Base-by-base conservation (phyloP, 805 yeast genomes). In the Starmerella bombicola region DNA sequence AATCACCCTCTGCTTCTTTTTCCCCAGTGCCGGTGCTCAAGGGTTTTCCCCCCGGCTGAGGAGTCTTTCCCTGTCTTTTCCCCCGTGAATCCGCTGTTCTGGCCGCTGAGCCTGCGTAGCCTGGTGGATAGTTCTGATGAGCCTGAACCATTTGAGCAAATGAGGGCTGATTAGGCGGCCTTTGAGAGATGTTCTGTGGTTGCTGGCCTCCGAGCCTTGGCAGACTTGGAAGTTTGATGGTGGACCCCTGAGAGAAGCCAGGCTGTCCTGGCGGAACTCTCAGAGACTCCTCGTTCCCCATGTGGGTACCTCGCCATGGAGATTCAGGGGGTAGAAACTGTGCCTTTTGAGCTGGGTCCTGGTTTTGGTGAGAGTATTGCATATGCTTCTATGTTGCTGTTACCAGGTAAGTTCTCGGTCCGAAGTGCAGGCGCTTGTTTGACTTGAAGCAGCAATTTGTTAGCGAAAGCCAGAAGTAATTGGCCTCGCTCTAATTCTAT, bases 101-200 rank as follows among this genome's bases (percentile, higher is more conserved):
- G 15, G 13, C 35, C n/a, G 40, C 10, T 10, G 40, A 13, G 3
- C 40, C 18, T n/a, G 24, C 33, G 4, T 32, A 29, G 19, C 23
- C 30, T 4, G 18, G 30, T n/a, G 37, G 29, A 8, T 28, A 33
- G 16, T 21, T 16, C 28, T 47, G 44, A 23, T 45, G 48, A 2
- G 49, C 46, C 31, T 49, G 52, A 7, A 42, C 46, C 4, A 41
- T 43, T 25, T 49, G 53, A 1, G 49, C 53, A 30, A 49, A 44
- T 12, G 49, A 38, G 3, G 38, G 39, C 20, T 38, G 37, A 8
- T 26, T 3, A 8, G n/a, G 33, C n/a, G 10, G 12, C 12, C 29
- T 20, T 16, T 28, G 35, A 5, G n/a, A 18, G 12, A 16, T 15
- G 19, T 16, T 8, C 18, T 17, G 15, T 5, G 7, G 15, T 10